These are phyloP conservation scores for Albifimbria verrucaria DNA, from an alignment of 2,329 filamentous ascomycete genomes.

Conservation along the genomic window DNA sequence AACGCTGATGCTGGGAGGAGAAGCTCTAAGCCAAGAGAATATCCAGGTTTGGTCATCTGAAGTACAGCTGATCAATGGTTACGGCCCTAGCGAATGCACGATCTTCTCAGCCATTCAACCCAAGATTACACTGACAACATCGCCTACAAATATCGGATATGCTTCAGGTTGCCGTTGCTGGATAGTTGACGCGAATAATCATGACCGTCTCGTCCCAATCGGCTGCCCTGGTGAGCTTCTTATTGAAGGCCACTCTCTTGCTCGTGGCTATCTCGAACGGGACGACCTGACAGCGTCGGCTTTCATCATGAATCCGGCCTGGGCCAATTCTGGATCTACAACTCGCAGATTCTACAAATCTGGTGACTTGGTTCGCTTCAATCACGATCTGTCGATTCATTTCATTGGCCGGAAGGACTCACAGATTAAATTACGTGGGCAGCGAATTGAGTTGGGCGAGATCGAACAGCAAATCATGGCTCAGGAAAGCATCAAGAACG, in stretches of 20 bases:
- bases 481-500: constrained; percentile 3
- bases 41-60: background rate
- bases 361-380: constrained; percentile 41
- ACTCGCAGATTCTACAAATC: constrained; percentile 37
- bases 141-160: constrained; percentile 3
- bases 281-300: constrained; percentile 22
- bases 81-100: constrained; percentile 9
- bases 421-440: constrained; percentile 56
- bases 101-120: constrained; percentile 4
- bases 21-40: constrained; percentile 7
- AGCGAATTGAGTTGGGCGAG: constrained; percentile 42
- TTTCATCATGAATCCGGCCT: constrained; percentile 32
- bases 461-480: constrained; percentile 12
- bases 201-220: constrained; percentile 17
- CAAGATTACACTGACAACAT: background rate
- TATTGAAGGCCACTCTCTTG: constrained; percentile 42
- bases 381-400: constrained; percentile 31
- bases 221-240: constrained; percentile 41
- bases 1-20: constrained; percentile 10
- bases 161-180: constrained; percentile 10
- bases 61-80: constrained; percentile 8
- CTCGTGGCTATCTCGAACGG: constrained; percentile 44
- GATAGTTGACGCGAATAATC: constrained; percentile 19
- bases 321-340: constrained; percentile 17
- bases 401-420: constrained; percentile 51